phyloP scores from a whole-genome alignment of 768 basidiomycete genomes.

The Lentinula boryana region DNA sequence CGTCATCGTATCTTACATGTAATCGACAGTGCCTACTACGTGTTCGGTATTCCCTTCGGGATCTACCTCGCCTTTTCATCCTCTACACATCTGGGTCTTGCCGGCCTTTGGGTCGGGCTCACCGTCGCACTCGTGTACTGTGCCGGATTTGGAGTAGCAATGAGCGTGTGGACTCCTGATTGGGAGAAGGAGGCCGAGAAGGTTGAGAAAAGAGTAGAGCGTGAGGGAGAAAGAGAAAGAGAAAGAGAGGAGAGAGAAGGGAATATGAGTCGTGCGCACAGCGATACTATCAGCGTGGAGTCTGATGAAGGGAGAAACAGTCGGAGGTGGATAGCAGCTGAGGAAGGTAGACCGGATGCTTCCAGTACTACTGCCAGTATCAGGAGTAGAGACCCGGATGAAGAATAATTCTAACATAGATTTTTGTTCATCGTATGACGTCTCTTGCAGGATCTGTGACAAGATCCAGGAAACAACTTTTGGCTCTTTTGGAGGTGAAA shows the following conservation, averaged over 20 bases:
- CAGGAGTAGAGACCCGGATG: background rate
- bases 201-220: constrained; percentile 46
- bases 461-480: no score
- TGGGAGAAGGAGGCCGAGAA: constrained; percentile 68
- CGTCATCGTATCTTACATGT: constrained; percentile 28
- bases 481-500: no score
- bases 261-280: background rate
- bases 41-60: constrained; percentile 69
- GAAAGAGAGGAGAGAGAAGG: background rate
- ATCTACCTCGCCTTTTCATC: constrained; percentile 66
- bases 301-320: background rate
- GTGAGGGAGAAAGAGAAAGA: constrained; percentile 21
- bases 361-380: background rate
- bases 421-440: no score
- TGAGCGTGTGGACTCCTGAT: constrained; percentile 48
- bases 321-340: background rate
- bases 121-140: constrained; percentile 60
- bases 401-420: no score
- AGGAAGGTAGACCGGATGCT: background rate
- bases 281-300: background rate
- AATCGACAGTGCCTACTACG: background rate
- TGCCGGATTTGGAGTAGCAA: constrained; percentile 44
- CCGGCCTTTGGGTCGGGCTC: constrained; percentile 83
- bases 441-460: no score
- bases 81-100: constrained; percentile 39